These are phyloP conservation scores for Hemileccinum rubropunctum DNA, from an alignment of 768 basidiomycete species.

Conservation along the genomic window DNA sequence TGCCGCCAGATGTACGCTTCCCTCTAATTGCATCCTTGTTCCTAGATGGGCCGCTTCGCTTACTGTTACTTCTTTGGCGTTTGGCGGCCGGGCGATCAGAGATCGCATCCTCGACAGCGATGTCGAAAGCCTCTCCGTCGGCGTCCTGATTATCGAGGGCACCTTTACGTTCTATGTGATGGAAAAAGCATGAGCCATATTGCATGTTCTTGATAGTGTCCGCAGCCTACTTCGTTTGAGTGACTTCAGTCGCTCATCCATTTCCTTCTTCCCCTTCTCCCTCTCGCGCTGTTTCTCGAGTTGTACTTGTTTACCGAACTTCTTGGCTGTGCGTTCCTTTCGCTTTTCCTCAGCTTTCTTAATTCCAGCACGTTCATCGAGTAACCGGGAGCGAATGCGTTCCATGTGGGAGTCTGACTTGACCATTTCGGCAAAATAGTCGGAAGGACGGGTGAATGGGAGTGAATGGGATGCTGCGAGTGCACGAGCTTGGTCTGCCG, in stretches of 20 bases:
- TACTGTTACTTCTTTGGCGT: slow-evolving; percentile 34
- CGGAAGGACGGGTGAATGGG: slow-evolving; percentile 86
- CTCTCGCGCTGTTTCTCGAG: slow-evolving; percentile 91
- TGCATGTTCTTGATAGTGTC: background rate
- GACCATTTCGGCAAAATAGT: slow-evolving; percentile 99
- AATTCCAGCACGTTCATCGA: slow-evolving; percentile 86
- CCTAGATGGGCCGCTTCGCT: slow-evolving; percentile 35
- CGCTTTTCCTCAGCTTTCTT: slow-evolving; percentile 91
- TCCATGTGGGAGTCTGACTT: slow-evolving; percentile 98
- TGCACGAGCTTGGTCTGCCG: slow-evolving; percentile 69
- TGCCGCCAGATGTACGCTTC: slow-evolving; percentile 5
- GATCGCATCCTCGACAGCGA: slow-evolving; percentile 89
- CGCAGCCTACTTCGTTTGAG: slow-evolving; percentile 76
- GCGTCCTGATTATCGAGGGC: slow-evolving; percentile 63
- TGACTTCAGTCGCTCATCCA: slow-evolving; percentile 81
- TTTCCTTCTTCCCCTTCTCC: slow-evolving; percentile 85
- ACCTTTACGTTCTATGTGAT: slow-evolving; percentile 72
- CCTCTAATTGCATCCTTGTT: slow-evolving; percentile 40
- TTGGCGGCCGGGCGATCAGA: slow-evolving; percentile 66
- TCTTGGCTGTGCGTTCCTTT: slow-evolving; percentile 92
- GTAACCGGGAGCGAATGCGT: slow-evolving; percentile 82
- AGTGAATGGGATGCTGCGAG: slow-evolving; percentile 78
- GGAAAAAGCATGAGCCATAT: slow-evolving; percentile 4
- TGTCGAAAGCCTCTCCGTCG: slow-evolving; percentile 69
- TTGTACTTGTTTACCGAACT: slow-evolving; percentile 98